Conservation (phyloP, 1,139 yeast genomes). For the Groenewaldozyma sp. region DNA sequence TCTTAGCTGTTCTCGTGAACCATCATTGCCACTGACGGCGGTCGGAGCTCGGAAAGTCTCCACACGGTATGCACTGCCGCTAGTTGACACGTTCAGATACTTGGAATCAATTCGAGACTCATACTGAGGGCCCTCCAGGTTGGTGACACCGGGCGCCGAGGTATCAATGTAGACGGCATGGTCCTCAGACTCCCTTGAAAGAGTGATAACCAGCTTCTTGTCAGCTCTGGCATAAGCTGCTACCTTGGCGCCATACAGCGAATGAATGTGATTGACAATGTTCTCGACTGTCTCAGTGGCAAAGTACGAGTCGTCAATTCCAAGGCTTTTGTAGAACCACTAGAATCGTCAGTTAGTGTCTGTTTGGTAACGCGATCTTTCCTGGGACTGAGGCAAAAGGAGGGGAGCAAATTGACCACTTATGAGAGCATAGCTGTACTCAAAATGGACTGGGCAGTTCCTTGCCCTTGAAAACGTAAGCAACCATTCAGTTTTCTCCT, state of each 20-base stretch:
- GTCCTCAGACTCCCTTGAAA: constrained; percentile 66
- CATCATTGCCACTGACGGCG: constrained; percentile 40
- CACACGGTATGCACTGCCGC: constrained; percentile 52
- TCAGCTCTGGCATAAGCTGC: constrained; percentile 67
- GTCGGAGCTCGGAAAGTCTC: constrained; percentile 74
- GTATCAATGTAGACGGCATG: constrained; percentile 92
- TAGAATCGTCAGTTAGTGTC: constrained; percentile 8
- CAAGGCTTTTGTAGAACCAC: constrained; percentile 84
- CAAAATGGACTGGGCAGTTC: too few species aligned
- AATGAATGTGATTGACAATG: constrained; percentile 73
- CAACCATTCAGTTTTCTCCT: too few species aligned
- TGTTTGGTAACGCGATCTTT: too few species aligned
- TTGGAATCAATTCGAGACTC: constrained; percentile 64
- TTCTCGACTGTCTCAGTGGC: constrained; percentile 75
- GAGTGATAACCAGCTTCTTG: constrained; percentile 54
- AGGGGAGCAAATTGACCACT: too few species aligned
- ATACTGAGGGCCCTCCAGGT: constrained; percentile 32
- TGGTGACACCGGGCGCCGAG: constrained; percentile 35
- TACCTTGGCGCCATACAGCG: constrained; percentile 85
- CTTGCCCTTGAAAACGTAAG: too few species aligned
- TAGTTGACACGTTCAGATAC: constrained; percentile 54
- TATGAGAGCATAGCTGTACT: too few species aligned
- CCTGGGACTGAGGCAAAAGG: too few species aligned
- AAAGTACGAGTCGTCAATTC: constrained; percentile 85
- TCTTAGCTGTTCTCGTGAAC: constrained; percentile 43